Percentiles rank a stretch among this genome's conserved stretches.
These are phyloP conservation scores for Agastache rugosa DNA, from an alignment of 257 asterid species.

Conservation along the genomic window DNA sequence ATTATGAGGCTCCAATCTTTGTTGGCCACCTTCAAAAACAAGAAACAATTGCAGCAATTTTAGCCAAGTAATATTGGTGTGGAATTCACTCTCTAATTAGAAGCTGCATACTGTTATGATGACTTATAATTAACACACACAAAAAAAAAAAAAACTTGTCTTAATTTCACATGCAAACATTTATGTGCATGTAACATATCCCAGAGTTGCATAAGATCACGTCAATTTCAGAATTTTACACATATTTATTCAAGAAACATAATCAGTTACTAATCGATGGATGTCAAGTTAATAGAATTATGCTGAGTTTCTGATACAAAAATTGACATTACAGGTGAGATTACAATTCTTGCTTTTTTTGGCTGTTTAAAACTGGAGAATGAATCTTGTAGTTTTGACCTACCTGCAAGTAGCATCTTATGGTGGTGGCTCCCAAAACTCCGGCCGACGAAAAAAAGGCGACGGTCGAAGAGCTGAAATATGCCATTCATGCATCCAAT, in stretches of 20 bases:
- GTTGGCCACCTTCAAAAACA: constrained; percentile 50
- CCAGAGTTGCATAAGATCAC: no score
- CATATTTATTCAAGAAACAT: not conserved
- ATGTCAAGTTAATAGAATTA: not conserved
- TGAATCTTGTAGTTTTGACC: not conserved
- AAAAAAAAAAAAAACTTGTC: not conserved
- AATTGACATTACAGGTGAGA: not conserved
- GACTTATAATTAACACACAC: not conserved
- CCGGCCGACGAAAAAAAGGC: constrained; percentile 53
- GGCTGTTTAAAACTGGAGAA: not conserved
- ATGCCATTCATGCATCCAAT: constrained; percentile 67
- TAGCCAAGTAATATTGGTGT: constrained; percentile 23
- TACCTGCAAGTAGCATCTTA: constrained; percentile 70
- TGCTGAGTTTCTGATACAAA: not conserved
- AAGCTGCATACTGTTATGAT: not conserved
- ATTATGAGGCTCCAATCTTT: constrained; percentile 49
- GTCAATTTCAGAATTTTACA: no score
- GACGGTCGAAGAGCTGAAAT: constrained; percentile 69
- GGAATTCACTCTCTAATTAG: not conserved
- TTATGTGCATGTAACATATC: no score
- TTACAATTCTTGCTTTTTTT: not conserved
- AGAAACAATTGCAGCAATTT: constrained; percentile 23
- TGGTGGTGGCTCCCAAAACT: constrained; percentile 42
- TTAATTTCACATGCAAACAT: no score
- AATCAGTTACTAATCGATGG: not conserved